phyloP scores from a whole-genome alignment of 768 basidiomycete genomes.

The Suillus subluteus region DNA sequence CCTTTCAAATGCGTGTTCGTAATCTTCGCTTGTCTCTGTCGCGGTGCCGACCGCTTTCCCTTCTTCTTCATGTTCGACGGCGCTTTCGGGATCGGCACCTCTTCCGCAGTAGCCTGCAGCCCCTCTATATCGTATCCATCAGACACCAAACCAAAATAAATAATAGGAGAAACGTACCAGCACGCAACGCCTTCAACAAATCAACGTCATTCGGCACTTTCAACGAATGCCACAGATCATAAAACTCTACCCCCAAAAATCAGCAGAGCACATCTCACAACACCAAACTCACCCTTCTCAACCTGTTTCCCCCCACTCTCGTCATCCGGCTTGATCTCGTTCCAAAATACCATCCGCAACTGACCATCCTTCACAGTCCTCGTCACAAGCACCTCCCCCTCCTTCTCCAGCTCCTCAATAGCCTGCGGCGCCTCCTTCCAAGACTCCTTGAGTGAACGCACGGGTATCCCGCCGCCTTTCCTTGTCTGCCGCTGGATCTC shows the following conservation, averaged over 20 bases:
- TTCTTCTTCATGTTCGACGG: constrained; percentile 73
- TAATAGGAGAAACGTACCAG: constrained; percentile 48
- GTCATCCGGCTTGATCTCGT: constrained; percentile 80
- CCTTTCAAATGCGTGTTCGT: constrained; percentile 89
- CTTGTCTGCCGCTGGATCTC: constrained; percentile 87
- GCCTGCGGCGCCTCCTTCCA: constrained; percentile 88
- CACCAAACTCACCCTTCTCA: constrained; percentile 67
- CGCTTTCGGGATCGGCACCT: constrained; percentile 56
- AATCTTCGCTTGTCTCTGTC: constrained; percentile 78
- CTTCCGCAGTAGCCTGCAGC: constrained; percentile 75
- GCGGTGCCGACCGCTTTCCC: constrained; percentile 73
- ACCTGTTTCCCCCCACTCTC: constrained; percentile 71
- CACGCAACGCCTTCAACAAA: constrained; percentile 73
- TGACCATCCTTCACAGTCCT: constrained; percentile 83
- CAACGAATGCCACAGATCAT: constrained; percentile 83
- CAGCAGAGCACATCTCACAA: constrained; percentile 5
- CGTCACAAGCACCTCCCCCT: constrained; percentile 88
- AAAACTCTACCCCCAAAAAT: constrained; percentile 63
- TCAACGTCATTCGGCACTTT: constrained; percentile 88
- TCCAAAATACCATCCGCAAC: constrained; percentile 87
- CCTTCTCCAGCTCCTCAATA: constrained; percentile 88
- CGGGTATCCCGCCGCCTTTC: constrained; percentile 83
- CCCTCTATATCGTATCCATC: constrained; percentile 55
- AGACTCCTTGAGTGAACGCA: constrained; percentile 84
- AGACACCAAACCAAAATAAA: constrained; percentile 3